phyloP scores from a whole-genome alignment of 2,329 filamentous ascomycete genomes.

The Cryphonectria radicalis region DNA sequence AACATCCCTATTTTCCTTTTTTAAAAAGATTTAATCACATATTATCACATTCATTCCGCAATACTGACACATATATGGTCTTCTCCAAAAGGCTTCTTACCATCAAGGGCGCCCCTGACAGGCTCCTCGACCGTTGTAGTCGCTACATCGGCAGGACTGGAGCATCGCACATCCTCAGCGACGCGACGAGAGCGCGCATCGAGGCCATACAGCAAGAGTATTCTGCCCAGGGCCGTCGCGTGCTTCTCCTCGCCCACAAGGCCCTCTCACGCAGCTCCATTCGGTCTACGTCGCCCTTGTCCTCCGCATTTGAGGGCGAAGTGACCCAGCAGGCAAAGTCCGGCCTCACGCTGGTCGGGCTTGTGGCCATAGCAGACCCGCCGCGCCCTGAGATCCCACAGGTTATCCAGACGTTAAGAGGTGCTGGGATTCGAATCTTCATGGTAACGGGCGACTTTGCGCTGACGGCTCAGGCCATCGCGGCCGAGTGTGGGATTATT shows the following conservation, averaged over 20 bases:
- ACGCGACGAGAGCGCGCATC: slow-evolving; percentile 49
- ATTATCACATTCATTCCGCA: too few species aligned
- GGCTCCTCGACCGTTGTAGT: slow-evolving; percentile 67
- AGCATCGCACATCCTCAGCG: slow-evolving; percentile 53
- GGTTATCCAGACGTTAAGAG: slow-evolving; percentile 67
- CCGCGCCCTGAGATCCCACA: slow-evolving; percentile 73
- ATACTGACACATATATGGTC: background rate
- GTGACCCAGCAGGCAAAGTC: slow-evolving; percentile 57
- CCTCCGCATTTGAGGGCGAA: slow-evolving; percentile 59
- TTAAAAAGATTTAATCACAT: too few species aligned
- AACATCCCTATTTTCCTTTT: too few species aligned
- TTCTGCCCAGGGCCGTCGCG: slow-evolving; percentile 70
- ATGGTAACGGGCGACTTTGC: slow-evolving; percentile 85
- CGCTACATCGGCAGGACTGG: slow-evolving; percentile 61
- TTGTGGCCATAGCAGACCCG: slow-evolving; percentile 80
- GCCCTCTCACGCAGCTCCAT: slow-evolving; percentile 48
- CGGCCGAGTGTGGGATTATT: slow-evolving; percentile 73
- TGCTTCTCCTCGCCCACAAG: slow-evolving; percentile 69
- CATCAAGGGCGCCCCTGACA: slow-evolving; percentile 81
- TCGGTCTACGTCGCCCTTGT: slow-evolving; percentile 43
- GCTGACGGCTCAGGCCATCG: slow-evolving; percentile 74
- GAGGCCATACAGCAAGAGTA: slow-evolving; percentile 68
- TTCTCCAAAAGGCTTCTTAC: slow-evolving; percentile 56
- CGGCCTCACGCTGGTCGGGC: slow-evolving; percentile 70
- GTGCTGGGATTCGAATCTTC: slow-evolving; percentile 74